These are phyloP conservation scores for Parathielavia hyrcaniae DNA, from an alignment of 495 filamentous ascomycete genomes.

Conservation along the genomic window DNA sequence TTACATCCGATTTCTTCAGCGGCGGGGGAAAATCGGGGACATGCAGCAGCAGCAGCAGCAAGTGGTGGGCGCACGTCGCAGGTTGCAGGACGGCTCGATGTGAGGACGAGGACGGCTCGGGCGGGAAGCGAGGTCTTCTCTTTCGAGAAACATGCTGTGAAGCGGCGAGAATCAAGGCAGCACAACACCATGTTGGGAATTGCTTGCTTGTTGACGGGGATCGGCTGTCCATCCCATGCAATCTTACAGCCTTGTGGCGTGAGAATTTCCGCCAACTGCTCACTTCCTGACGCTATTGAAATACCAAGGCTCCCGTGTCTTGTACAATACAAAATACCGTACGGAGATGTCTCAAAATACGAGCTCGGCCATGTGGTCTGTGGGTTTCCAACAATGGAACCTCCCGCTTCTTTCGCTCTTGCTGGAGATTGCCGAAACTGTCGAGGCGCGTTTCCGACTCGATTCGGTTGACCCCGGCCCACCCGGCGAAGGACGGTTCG, in stretches of 20 bases:
- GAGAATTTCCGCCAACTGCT: too few relatives aligned
- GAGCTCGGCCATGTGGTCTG: too few relatives aligned
- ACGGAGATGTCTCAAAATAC: too few relatives aligned
- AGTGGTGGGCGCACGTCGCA: not conserved
- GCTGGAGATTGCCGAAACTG: not conserved
- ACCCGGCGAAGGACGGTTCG: not conserved
- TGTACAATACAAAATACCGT: too few relatives aligned
- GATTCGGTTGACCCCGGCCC: not conserved
- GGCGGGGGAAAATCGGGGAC: constrained; percentile 4
- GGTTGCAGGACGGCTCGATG: too few relatives aligned
- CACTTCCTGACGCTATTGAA: too few relatives aligned
- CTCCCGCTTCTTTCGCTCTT: not conserved
- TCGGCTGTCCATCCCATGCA: too few relatives aligned
- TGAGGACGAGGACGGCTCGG: too few relatives aligned
- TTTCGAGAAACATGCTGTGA: constrained; percentile 21
- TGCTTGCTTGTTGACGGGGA: not conserved
- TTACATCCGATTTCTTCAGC: constrained; percentile 13
- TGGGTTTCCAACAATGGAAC: too few relatives aligned
- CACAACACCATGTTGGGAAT: constrained; percentile 21
- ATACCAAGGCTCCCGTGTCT: too few relatives aligned
- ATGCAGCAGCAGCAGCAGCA: constrained; percentile 17
- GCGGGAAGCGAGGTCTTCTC: constrained; percentile 9
- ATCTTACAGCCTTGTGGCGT: too few relatives aligned
- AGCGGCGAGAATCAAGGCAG: constrained; percentile 15
- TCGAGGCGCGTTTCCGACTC: not conserved